Evolutionary conservation across 345 rosid genomes (phyloP).

Genomic region (Lepidium aucheri): DNA sequence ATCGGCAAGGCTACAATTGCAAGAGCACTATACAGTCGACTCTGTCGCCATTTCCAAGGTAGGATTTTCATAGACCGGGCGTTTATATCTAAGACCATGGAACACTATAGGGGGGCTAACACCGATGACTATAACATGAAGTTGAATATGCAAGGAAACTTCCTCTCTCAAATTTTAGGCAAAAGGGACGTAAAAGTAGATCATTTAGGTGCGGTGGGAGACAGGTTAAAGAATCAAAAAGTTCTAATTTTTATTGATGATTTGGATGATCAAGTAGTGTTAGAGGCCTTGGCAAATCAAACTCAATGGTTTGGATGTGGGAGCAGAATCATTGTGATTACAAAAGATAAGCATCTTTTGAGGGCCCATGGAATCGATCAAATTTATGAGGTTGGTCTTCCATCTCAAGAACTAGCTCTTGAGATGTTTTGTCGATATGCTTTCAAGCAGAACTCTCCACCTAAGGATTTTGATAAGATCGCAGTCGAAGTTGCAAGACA

Average conservation of each 20-base stretch:
- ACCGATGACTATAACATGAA: no score
- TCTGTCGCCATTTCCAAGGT: no score
- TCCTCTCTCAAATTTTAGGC: not conserved
- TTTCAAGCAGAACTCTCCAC: not conserved
- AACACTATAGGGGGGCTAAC: no score
- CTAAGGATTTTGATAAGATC: not conserved
- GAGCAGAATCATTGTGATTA: not conserved
- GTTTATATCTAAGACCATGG: no score
- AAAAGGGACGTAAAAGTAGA: not conserved
- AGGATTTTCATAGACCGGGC: no score
- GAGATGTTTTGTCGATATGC: conserved; percentile 5
- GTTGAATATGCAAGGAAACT: not conserved
- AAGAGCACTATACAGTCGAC: no score
- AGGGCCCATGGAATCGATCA: not conserved
- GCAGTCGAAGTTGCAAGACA: not conserved
- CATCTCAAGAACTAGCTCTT: not conserved
- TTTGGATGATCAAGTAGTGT: not conserved
- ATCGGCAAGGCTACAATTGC: no score
- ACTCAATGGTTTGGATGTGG: not conserved
- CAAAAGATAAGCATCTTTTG: not conserved
- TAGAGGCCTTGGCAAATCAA: not conserved
- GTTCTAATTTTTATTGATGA: not conserved
- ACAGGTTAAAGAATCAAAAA: not conserved
- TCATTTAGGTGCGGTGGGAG: not conserved
- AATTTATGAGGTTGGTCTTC: not conserved